Conservation (phyloP, 768 basidiomycete genomes). For the Mycena leptocephala region DNA sequence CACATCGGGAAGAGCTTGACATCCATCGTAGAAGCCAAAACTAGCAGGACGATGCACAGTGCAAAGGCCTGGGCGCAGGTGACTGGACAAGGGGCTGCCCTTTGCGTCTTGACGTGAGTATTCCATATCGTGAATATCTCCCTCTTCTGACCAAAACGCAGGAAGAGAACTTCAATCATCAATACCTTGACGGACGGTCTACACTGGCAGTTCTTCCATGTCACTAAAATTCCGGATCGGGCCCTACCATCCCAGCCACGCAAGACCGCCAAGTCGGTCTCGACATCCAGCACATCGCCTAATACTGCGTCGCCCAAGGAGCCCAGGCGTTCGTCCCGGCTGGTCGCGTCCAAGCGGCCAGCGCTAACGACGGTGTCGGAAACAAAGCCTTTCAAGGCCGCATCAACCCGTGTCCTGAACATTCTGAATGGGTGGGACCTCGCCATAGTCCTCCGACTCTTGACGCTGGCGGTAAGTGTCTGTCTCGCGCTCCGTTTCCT, state of each 20-base stretch:
- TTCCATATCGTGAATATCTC: slow-evolving; percentile 1
- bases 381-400: neutral
- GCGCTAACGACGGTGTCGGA: neutral
- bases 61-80: neutral
- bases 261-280: neutral
- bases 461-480: neutral
- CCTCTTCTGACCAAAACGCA: neutral
- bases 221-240: neutral
- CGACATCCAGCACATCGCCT: neutral
- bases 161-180: neutral
- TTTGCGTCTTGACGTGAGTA: neutral
- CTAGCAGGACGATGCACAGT: neutral
- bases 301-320: no score
- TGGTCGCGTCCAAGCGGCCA: neutral
- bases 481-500: neutral
- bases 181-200: neutral
- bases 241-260: neutral
- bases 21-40: neutral
- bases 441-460: neutral
- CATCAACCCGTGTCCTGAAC: neutral
- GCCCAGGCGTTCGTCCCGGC: no score
- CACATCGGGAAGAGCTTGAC: neutral
- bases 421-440: neutral
- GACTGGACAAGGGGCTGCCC: slow-evolving; percentile 5
- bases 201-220: neutral